Evolutionary conservation across 2,329 filamentous ascomycete species (phyloP).

Genomic region (Botrytis hyacinthi): DNA sequence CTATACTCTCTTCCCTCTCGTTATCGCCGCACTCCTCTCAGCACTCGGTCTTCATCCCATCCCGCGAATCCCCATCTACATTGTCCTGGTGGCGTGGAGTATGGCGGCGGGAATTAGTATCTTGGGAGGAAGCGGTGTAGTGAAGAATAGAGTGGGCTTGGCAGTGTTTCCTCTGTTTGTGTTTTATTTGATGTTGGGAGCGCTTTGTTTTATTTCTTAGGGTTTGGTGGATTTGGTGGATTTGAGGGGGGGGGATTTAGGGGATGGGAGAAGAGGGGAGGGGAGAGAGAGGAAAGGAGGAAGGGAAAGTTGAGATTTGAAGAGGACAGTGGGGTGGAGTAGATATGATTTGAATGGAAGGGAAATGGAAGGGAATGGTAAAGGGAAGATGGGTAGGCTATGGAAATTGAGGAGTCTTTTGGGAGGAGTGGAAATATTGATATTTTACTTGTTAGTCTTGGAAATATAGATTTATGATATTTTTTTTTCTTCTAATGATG

Average conservation of each 20-base stretch:
- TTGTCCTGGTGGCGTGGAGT: conserved; percentile 86
- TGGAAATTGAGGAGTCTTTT: background rate
- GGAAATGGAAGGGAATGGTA: background rate
- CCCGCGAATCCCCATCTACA: conserved; percentile 83
- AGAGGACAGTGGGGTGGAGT: background rate
- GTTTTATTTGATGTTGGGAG: conserved; percentile 22
- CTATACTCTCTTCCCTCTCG: conserved; percentile 95
- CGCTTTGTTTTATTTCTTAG: conserved; percentile 24
- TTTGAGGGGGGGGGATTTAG: too few relatives aligned
- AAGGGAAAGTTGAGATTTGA: background rate
- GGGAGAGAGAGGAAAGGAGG: background rate
- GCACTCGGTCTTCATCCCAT: conserved; percentile 78
- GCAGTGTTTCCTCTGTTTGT: conserved; percentile 25
- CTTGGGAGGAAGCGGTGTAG: conserved; percentile 24
- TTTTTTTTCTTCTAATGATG: too few relatives aligned
- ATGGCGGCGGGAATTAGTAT: conserved; percentile 65
- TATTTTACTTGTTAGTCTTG: background rate
- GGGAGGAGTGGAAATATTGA: background rate
- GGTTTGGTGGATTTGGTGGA: background rate
- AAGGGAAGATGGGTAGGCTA: too few relatives aligned
- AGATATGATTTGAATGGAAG: too few relatives aligned
- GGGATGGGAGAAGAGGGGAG: rapidly evolving
- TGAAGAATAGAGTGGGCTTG: conserved; percentile 24
- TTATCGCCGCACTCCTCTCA: conserved; percentile 87
- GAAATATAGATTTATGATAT: too few relatives aligned